Percentiles rank a stretch among this genome's conserved stretches.
phyloP scores from a whole-genome alignment of 176 grass and related monocot genomes.

The Oryza coarctata region DNA sequence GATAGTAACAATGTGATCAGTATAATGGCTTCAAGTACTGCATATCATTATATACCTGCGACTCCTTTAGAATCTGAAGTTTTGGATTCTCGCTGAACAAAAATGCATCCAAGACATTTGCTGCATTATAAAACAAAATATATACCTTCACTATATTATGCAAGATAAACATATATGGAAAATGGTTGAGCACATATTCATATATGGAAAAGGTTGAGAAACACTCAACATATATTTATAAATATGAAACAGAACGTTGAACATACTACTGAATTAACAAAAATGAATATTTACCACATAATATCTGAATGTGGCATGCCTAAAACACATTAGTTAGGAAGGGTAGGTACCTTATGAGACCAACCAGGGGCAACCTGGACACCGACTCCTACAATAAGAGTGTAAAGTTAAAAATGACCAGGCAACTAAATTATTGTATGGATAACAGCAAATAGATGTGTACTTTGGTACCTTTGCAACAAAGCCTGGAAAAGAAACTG shows the following conservation, averaged over 20 bases:
- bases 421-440: background rate
- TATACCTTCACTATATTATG: background rate
- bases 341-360: slow-evolving; percentile 72
- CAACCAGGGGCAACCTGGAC: slow-evolving; percentile 76
- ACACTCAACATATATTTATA: slow-evolving; percentile 10
- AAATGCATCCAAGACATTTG: slow-evolving; percentile 91
- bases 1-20: background rate
- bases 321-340: background rate
- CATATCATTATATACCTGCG: slow-evolving; percentile 55
- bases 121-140: slow-evolving; percentile 41
- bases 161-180: background rate
- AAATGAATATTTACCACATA: background rate
- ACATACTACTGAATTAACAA: background rate
- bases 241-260: background rate
- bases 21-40: background rate
- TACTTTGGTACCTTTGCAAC: slow-evolving; percentile 74
- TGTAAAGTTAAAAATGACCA: slow-evolving; percentile 14
- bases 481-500: slow-evolving; percentile 88
- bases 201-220: background rate
- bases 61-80: slow-evolving; percentile 79
- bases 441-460: background rate
- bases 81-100: slow-evolving; percentile 92
- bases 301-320: background rate
- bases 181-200: background rate
- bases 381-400: slow-evolving; percentile 69